Base-by-base conservation (phyloP, 1,284 basidiomycete species). In the Moesziomyces parantarcticus region DNA sequence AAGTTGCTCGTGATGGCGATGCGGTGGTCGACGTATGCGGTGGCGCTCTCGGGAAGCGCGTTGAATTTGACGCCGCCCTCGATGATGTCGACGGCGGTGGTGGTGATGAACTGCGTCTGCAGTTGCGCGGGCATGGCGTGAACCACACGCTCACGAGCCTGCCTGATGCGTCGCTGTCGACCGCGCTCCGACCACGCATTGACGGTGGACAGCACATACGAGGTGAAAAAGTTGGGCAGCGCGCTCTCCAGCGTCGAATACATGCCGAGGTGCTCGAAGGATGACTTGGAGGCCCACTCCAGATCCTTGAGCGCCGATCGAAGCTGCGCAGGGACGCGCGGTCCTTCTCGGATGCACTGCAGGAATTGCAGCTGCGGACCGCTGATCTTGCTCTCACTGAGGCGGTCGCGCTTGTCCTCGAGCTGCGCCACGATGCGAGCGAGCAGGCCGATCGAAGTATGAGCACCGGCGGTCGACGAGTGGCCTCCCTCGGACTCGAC, bases 51-150 rank as follows among this genome's bases (percentile, higher is more conserved):
- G 2, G 89, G 89, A 0, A 90, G 85, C 3, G 89, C 89, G 71
- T 90, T 90, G 51, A 84, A 85, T 83, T 92, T 91, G 40, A 91
- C 88, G 16, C 91, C 90, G 3, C 90, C 90, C 7, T 85, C 77
- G 45, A 91, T 87, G 11, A 91, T 81, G 76, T 90, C 90, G 42
- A 89, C 86, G 3, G 91, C 91, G 76, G 91, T 90, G 0, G 90
- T 91, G 5, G 90, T 92, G 40, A 87, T 85, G n/a, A 90, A 84
- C 29, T 88, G 76, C 56, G 86, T 86, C 54, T 85, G 84, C 51
- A 85, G 78, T 7, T 20, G 13, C 9, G 50, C 25, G 4, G 58
- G 59, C 57, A 61, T 58, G 7, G 52, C 39, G 53, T 70, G 54
- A 2, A 54, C 57, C 11, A 59, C 62, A 3, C 59, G 55, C 47